Base-by-base conservation (phyloP, 345 rosid species). In the Camelina hispida region DNA sequence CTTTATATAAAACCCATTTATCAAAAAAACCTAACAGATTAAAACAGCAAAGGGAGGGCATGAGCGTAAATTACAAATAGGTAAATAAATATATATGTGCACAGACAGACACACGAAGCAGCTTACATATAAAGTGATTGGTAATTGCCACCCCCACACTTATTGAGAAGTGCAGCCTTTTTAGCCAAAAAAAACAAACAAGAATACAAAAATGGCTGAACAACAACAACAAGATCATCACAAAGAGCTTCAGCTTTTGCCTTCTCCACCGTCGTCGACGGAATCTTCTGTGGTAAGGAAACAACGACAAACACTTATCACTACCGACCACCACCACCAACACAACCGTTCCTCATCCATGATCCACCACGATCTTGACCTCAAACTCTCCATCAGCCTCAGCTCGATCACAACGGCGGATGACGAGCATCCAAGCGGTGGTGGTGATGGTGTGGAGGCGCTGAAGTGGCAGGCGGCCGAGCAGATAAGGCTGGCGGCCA, bases 391-490 rank as follows among this genome's bases (percentile, higher is more conserved):
- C 9, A 95, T 95, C 74, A 95, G 90, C 47, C 81, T 94, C 3
- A 80, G 82, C 77, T 86, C 96, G 12, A 81, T 88, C 71, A 44
- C 80, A 3, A 76, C 81, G 0, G 48, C 84, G 22, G 81, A 7
- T 1, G 37, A 78, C 25, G 83, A 75, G 6, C 77, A 68, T 11
- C 72, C 68, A 5, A 83, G 38, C 9, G 84, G 58, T 12, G 58
- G 62, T 1, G 64, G 83, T 54, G 83, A 58, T 1, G 64, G 83
- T 54, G 83, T 90, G 2, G 90, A 88, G 76, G 85, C 91, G 5
- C 10, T 95, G 80, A 95, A 90, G 75, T 92, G 96, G 99, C 91
- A 92, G 78, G 90, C 99, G 53, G 90, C 91, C 11, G 99, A 95
- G 88, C 96, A 89, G 65, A 90, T 92, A 50, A 83, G 93, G 17